Evolutionary conservation across 352 stramenopile species (phyloP).

Genomic region (Globisporangium sylvaticum): DNA sequence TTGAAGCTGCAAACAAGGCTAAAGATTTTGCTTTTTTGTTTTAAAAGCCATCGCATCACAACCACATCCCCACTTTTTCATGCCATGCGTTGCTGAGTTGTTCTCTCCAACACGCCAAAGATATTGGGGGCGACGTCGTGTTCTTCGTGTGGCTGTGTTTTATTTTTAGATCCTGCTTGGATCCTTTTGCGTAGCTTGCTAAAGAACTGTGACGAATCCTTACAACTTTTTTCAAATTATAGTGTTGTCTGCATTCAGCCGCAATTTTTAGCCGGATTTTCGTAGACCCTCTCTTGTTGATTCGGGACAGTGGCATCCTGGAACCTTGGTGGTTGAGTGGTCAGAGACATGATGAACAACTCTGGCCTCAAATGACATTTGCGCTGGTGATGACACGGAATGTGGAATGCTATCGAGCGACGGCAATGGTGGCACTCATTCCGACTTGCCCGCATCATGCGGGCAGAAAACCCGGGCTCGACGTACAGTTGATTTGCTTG

Average conservation of each 20-base stretch:
- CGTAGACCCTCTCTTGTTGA: not conserved
- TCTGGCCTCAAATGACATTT: not conserved
- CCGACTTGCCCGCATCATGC: not conserved
- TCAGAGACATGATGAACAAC: not conserved
- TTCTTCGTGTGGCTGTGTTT: not conserved
- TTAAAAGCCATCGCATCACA: not conserved
- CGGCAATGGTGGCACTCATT: not conserved
- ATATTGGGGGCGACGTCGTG: not conserved
- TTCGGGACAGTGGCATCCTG: not conserved
- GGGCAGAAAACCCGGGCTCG: not conserved
- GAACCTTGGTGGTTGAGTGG: not conserved
- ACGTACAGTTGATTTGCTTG: not conserved
- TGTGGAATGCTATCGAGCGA: not conserved
- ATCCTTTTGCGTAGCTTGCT: not conserved
- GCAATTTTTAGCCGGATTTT: not conserved
- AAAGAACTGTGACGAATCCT: not conserved
- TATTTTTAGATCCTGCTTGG: not conserved
- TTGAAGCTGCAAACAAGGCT: slow-evolving; percentile 1
- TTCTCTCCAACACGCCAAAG: not conserved
- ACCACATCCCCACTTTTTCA: no score
- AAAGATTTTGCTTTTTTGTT: not conserved
- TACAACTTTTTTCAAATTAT: not conserved
- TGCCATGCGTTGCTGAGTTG: not conserved
- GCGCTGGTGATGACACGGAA: not conserved
- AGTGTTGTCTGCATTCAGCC: not conserved